A percentile compares a stretch with the other conserved stretches of the same genome.
These are phyloP conservation scores for Clausena lansium DNA, from an alignment of 345 rosid genomes.

Conservation along the genomic window DNA sequence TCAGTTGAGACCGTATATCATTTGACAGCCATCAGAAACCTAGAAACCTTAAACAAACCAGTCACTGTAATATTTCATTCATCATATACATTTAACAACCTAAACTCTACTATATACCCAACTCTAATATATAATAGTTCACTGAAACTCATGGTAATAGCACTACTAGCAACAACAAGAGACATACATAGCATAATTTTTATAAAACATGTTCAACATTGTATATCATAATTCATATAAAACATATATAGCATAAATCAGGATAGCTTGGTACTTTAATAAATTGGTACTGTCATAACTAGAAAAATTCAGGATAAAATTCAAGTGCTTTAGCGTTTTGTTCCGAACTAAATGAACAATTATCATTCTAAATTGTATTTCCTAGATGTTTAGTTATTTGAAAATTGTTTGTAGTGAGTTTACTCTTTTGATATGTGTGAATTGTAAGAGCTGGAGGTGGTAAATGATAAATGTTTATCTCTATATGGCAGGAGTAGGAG, in stretches of 20 bases:
- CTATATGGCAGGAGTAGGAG: slow-evolving; percentile 61
- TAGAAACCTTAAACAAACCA: neutral
- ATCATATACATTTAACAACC: neutral
- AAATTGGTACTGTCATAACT: too few relatives aligned
- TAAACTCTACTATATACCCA: neutral
- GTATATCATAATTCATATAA: too few relatives aligned
- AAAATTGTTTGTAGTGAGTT: neutral
- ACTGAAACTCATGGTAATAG: slow-evolving; percentile 3
- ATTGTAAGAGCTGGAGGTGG: neutral
- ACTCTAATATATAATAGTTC: neutral
- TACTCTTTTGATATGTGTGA: neutral
- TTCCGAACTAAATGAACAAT: neutral
- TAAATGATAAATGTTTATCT: slow-evolving; percentile 10
- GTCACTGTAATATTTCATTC: neutral
- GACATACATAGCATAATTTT: too few relatives aligned
- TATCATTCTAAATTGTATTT: neutral
- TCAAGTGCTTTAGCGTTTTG: neutral
- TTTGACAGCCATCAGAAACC: neutral
- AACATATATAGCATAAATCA: too few relatives aligned
- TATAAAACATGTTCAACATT: too few relatives aligned
- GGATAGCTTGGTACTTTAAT: too few relatives aligned
- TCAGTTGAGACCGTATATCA: neutral
- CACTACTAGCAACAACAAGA: too few relatives aligned
- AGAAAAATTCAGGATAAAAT: too few relatives aligned
- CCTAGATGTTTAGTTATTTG: neutral